Evolutionary conservation across 495 filamentous ascomycete species (phyloP), one percentile per base, ranked within the genome.

Genomic region (Aspergillus bridgeri): DNA sequence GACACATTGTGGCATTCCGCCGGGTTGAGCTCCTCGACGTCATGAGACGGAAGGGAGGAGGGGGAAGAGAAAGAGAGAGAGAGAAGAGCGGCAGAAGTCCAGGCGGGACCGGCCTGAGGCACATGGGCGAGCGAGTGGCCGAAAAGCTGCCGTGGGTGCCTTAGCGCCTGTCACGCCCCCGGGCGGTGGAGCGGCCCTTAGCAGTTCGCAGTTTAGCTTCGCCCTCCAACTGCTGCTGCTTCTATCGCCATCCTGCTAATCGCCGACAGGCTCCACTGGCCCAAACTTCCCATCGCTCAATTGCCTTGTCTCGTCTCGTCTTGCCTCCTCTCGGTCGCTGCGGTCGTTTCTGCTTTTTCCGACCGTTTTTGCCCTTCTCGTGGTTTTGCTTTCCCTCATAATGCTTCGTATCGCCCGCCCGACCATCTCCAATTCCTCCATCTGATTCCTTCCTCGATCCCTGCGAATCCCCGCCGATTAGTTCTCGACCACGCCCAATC

Each of bases 121-220:
- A 56, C 53, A 48, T 56, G 53, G 22, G 13, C 43, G 18, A 46
- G 53, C 19, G 53, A 56, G 43, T 56, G 53, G 53, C 44, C 38
- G 48, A 50, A 7, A 50, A 13, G 5, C n/a, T 5, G 49, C 29
- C 4, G 13, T 3, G 3, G 27, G 15, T 11, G 2, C 48, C n/a
- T n/a, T 33, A n/a, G 19, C 27, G 18, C 5, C 23, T 25, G 6
- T 17, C 21, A 7, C 13, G 18, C 21, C n/a, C 23, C 5, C 4
- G 48, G 13, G 27, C 43, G 48, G 24, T 51, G 27, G 27, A 9
- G 27, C 6, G 11, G 27, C 6, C 27, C 6, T 6, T 29, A 3
- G 6, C 27, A 29, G 11, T 29, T 3, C 6, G 27, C 27, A 29
- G 27, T n/a, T n/a, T n/a, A n/a, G n/a, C n/a, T n/a, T n/a, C n/a